Evolutionary conservation across 108 stramenopile species (phyloP).

Genomic region (Cylindrotheca fusiformis): DNA sequence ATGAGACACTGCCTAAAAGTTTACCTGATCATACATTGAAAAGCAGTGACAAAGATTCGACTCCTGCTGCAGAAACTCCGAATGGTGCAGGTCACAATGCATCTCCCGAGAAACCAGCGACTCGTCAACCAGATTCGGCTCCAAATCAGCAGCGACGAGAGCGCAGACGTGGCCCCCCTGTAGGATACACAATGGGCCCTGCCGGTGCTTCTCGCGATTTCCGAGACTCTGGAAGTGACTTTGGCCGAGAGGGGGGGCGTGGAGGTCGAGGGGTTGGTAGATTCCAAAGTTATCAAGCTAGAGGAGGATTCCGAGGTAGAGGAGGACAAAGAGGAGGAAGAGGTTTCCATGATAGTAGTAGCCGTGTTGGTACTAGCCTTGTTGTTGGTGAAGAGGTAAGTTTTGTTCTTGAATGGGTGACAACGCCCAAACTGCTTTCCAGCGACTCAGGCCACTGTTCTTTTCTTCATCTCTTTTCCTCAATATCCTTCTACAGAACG

Average conservation of each 20-base stretch:
- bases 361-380: slow-evolving; percentile 26
- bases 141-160: slow-evolving; percentile 29
- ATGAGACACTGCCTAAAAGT: neutral
- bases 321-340: slow-evolving; percentile 11
- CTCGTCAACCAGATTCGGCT: neutral
- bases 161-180: slow-evolving; percentile 71
- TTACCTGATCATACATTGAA: neutral
- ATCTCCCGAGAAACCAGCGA: neutral
- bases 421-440: neutral
- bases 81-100: slow-evolving; percentile 3
- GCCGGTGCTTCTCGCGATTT: slow-evolving; percentile 40
- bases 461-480: neutral
- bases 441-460: too few relatives aligned
- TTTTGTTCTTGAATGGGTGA: neutral
- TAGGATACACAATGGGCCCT: slow-evolving; percentile 79
- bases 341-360: slow-evolving; percentile 14
- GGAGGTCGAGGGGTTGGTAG: slow-evolving; percentile 24
- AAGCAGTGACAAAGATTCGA: neutral
- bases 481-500: neutral
- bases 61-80: slow-evolving; percentile 1
- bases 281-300: slow-evolving; percentile 16
- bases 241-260: slow-evolving; percentile 9
- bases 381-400: slow-evolving; percentile 13
- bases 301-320: slow-evolving; percentile 17
- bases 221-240: slow-evolving; percentile 7